Percentiles rank a stretch among this genome's conserved stretches.
Conservation (phyloP, 352 stramenopile species). For the Phytophthora europaea region DNA sequence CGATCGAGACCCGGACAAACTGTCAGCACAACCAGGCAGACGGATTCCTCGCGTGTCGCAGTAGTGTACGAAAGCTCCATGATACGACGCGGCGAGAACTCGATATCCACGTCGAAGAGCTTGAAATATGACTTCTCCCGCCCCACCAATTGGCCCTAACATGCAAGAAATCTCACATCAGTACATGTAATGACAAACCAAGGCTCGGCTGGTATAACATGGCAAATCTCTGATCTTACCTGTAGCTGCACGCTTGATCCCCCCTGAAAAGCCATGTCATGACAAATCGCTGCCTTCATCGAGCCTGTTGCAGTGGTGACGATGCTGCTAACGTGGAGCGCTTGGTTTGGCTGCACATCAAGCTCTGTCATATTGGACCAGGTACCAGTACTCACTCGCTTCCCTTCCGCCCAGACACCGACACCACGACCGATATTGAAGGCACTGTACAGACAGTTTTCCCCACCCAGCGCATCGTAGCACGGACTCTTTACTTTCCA, state of each 20-base stretch:
- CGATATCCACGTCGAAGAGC: conserved; percentile 54
- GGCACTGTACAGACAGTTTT: conserved; percentile 47
- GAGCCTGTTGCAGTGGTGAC: conserved; percentile 37
- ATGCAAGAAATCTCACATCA: conserved; percentile 6
- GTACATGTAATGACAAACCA: neutral
- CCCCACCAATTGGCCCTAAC: conserved; percentile 39
- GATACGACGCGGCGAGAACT: conserved; percentile 45
- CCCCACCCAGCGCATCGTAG: conserved; percentile 45
- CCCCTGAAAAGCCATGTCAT: conserved; percentile 49
- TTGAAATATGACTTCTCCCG: conserved; percentile 54
- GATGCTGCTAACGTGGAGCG: conserved; percentile 37
- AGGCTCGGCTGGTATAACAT: neutral
- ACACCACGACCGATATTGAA: conserved; percentile 50
- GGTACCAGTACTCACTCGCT: neutral
- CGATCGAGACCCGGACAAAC: conserved; percentile 52
- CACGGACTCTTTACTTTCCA: conserved; percentile 49
- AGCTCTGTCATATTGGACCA: conserved; percentile 54
- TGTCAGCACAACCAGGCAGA: conserved; percentile 49
- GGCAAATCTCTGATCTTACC: conserved; percentile 16
- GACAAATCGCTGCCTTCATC: conserved; percentile 35
- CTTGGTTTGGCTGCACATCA: conserved; percentile 41
- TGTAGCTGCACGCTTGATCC: conserved; percentile 43
- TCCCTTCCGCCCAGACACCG: conserved; percentile 40
- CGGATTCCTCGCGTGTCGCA: conserved; percentile 36
- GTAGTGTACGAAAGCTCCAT: conserved; percentile 54